phyloP scores from a whole-genome alignment of 1,139 yeast genomes.

The Candida sanyaensis region DNA sequence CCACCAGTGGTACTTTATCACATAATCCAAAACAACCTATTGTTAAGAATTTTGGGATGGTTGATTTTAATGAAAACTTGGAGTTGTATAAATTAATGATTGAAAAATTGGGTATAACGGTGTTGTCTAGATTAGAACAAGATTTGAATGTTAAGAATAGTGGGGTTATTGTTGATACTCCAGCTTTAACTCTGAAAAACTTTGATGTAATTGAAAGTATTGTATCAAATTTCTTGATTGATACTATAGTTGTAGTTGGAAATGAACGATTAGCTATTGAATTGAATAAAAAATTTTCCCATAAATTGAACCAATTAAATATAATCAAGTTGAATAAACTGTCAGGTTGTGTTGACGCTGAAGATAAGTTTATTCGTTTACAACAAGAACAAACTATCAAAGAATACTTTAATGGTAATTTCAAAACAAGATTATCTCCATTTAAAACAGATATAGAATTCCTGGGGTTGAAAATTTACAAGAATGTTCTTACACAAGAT shows the following conservation, averaged over 20 bases:
- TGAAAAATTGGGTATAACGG: conserved; percentile 59
- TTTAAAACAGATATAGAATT: conserved; percentile 47
- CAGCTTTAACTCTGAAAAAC: conserved; percentile 56
- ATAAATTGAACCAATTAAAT: conserved; percentile 35
- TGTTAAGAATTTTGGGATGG: conserved; percentile 79
- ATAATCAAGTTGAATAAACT: conserved; percentile 68
- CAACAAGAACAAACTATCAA: conserved; percentile 75
- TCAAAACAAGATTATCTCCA: conserved; percentile 72
- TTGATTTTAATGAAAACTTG: conserved; percentile 56
- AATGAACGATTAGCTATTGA: conserved; percentile 68
- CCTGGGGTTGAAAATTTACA: conserved; percentile 39
- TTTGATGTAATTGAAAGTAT: conserved; percentile 58
- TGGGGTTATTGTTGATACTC: conserved; percentile 84
- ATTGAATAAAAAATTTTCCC: conserved; percentile 56
- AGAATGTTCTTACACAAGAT: conserved; percentile 40
- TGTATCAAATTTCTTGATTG: conserved; percentile 62
- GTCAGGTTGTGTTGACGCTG: conserved; percentile 74
- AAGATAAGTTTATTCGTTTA: conserved; percentile 67
- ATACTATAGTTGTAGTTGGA: conserved; percentile 59
- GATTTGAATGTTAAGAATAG: conserved; percentile 52
- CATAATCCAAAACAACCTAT: conserved; percentile 88
- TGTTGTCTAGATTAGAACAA: conserved; percentile 55
- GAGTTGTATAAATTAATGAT: conserved; percentile 60
- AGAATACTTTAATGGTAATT: conserved; percentile 87
- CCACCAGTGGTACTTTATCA: conserved; percentile 83